A percentile compares a stretch with the other conserved stretches of the same genome.
Evolutionary conservation across 2,329 filamentous ascomycete species (phyloP).

Genomic region (Pseudogymnoascus sp.): DNA sequence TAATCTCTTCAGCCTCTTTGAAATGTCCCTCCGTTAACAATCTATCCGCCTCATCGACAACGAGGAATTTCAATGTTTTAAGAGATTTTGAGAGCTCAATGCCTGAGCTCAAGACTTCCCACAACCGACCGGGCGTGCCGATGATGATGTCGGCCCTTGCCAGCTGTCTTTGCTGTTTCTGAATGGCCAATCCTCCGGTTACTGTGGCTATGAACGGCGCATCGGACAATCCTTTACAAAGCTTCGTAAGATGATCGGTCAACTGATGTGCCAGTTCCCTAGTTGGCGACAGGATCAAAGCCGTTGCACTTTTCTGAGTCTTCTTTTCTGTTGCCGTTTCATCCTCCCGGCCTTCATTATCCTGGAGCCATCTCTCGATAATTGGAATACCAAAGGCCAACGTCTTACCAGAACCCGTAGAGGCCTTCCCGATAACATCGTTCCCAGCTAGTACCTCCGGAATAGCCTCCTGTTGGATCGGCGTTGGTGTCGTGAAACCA

Average conservation of each 20-base stretch:
- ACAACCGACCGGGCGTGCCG: conserved; percentile 83
- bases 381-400: conserved; percentile 92
- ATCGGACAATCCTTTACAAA: conserved; percentile 58
- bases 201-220: conserved; percentile 75
- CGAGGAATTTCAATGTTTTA: conserved; percentile 70
- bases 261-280: conserved; percentile 92
- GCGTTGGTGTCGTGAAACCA: conserved; percentile 73
- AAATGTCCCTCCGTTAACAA: conserved; percentile 90
- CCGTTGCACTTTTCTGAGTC: conserved; percentile 50
- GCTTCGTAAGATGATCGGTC: conserved; percentile 68
- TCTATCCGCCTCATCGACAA: conserved; percentile 91
- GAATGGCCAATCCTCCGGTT: conserved; percentile 86
- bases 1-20: conserved; percentile 85
- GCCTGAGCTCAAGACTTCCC: conserved; percentile 83
- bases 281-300: conserved; percentile 83
- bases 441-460: conserved; percentile 76
- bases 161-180: conserved; percentile 86
- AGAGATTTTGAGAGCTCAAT: conserved; percentile 64
- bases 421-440: conserved; percentile 92
- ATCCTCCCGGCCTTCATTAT: conserved; percentile 35
- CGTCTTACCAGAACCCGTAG: conserved; percentile 95
- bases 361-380: conserved; percentile 70
- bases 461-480: conserved; percentile 74
- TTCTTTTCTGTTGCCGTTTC: conserved; percentile 35
- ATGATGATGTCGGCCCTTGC: conserved; percentile 86